Evolutionary conservation across 1,139 yeast genomes (phyloP).

Genomic region (Spencermartinsiella ligniputridi): DNA sequence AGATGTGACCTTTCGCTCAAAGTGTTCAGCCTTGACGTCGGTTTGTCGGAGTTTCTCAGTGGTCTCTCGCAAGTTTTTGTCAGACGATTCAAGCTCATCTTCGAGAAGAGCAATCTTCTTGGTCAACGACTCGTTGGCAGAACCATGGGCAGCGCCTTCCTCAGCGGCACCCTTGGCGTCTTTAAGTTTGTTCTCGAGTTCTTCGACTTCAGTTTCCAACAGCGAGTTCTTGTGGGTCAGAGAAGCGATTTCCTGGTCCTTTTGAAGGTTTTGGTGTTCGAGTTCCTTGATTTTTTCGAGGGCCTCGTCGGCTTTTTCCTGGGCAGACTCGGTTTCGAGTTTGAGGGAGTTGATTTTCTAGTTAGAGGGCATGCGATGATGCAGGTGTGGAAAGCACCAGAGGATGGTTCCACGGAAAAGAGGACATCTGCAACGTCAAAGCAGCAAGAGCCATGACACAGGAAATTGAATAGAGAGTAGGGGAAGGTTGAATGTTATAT

Average conservation of each 20-base stretch:
- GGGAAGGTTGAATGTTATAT: too few species aligned
- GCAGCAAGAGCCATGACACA: too few species aligned
- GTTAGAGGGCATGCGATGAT: too few species aligned
- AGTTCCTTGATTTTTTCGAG: constrained; percentile 75
- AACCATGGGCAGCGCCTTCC: constrained; percentile 84
- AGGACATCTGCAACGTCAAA: too few species aligned
- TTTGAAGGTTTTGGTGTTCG: constrained; percentile 86
- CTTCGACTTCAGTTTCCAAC: constrained; percentile 87
- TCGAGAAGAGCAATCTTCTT: constrained; percentile 91
- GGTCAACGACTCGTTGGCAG: constrained; percentile 84
- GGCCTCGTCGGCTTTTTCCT: constrained; percentile 90
- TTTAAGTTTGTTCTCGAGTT: constrained; percentile 71
- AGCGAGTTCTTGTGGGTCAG: constrained; percentile 88
- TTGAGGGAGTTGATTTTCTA: constrained; percentile 87
- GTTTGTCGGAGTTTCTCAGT: constrained; percentile 93
- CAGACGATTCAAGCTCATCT: constrained; percentile 90
- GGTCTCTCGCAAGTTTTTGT: constrained; percentile 86
- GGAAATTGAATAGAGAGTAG: too few species aligned
- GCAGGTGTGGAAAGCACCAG: too few species aligned
- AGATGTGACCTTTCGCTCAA: constrained; percentile 90
- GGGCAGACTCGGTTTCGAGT: constrained; percentile 95
- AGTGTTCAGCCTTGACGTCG: constrained; percentile 94
- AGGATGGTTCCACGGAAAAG: too few species aligned
- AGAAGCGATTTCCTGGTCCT: constrained; percentile 93
- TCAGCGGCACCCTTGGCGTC: constrained; percentile 89